Evolutionary conservation across 805 yeast genomes (phyloP), one percentile per base, ranked within the genome.

Genomic region (Barnettozyma botsteinii): DNA sequence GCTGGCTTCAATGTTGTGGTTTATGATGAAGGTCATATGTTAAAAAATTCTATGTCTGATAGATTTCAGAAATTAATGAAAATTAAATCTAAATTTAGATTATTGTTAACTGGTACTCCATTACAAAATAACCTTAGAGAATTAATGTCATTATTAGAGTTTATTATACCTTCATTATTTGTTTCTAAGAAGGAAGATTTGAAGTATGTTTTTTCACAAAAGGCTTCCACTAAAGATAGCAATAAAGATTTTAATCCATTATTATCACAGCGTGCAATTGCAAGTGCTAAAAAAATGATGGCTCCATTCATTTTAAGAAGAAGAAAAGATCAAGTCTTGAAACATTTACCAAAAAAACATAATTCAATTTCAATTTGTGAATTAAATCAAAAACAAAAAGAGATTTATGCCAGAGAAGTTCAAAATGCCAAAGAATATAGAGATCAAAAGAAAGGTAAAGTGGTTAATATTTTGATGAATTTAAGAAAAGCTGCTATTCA

Each of bases 21-120:
- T 1, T 93, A 86, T 57, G 99, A 93, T 61, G 99, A 93, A 67
- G 99, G 99, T 2, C 99, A 93, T 61, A 81, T 93, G 85, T 70
- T 93, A 51, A 93, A 93, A 59, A 93, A 93, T 61, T 84, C 95
- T 3, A 70, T 74, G 45, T 77, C 93, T 23, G 98, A 91, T 53
- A 72, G 99, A 51, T 93, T 91, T 59, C 70, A 67, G 45, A 91
- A 88, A 61, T 69, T 93, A 46, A 89, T 91, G 95, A 77, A 77
- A 53, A 66, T 93, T 38, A 73, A 72, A 43, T 96, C 93, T 1
- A 72, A 75, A n/a, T 93, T 91, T 65, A 72, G 98, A 52, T 65
- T 93, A 24, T 63, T 93, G 34, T 70, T 93, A 44, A 93, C 99
- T 1, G 99, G 99, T 60, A 93, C 99, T 0, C 99, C 99, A 7